Conservation (phyloP, 2,329 filamentous ascomycete genomes). For the Cladosporium sp. region DNA sequence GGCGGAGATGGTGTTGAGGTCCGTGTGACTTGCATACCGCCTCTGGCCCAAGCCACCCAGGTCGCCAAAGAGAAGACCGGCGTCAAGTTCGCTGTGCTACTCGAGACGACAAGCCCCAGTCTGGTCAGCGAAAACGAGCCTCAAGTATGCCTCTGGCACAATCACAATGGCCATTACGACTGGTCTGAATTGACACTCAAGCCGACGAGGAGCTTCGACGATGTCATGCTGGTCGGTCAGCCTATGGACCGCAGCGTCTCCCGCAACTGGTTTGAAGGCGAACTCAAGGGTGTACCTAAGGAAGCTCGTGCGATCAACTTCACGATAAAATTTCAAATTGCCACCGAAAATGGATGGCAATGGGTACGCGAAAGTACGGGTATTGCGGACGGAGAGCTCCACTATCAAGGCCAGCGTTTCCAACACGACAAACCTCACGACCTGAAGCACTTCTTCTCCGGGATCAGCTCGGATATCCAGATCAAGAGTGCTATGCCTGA, state of each 20-base stretch:
- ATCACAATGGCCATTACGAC: slow-evolving; percentile 49
- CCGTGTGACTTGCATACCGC: slow-evolving; percentile 58
- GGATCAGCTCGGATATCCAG: slow-evolving; percentile 51
- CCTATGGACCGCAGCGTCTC: slow-evolving; percentile 14
- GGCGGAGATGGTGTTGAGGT: slow-evolving; percentile 38
- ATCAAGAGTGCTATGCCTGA: slow-evolving; percentile 56
- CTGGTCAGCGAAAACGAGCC: slow-evolving; percentile 49
- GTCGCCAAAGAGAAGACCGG: slow-evolving; percentile 40
- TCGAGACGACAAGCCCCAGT: slow-evolving; percentile 31
- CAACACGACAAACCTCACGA: slow-evolving; percentile 32
- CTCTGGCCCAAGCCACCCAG: slow-evolving; percentile 67
- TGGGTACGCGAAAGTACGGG: slow-evolving; percentile 64
- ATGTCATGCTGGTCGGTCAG: slow-evolving; percentile 23
- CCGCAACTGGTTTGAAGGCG: slow-evolving; percentile 50
- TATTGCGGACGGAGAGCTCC: slow-evolving; percentile 56
- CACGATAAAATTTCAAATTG: slow-evolving; percentile 62
- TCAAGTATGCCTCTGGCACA: slow-evolving; percentile 72
- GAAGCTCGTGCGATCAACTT: slow-evolving; percentile 52
- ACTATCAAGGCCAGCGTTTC: slow-evolving; percentile 40
- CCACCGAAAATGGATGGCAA: slow-evolving; percentile 52
- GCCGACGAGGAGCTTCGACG: slow-evolving; percentile 23
- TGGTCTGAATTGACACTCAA: slow-evolving; percentile 56
- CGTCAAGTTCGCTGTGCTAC: slow-evolving; percentile 58
- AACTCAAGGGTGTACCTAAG: slow-evolving; percentile 40
- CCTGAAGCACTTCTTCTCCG: slow-evolving; percentile 51